phyloP scores from a whole-genome alignment of 805 yeast species.

The Saccharomycopsis fermentans region DNA sequence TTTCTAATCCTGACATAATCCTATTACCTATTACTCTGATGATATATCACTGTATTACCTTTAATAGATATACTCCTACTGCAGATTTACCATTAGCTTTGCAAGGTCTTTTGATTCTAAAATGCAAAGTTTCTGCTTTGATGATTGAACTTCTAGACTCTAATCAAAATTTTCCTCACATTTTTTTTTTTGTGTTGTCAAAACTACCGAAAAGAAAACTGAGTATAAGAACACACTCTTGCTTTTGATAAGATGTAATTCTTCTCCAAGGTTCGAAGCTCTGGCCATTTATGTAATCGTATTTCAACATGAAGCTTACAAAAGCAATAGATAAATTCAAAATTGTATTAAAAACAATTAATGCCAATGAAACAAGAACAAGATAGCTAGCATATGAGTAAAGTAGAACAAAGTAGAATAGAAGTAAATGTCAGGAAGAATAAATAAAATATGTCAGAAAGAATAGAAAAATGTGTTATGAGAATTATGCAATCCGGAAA shows the following conservation, averaged over 20 bases:
- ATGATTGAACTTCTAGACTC: not conserved
- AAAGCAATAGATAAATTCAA: not conserved
- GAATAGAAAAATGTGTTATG: not conserved
- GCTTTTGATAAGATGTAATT: too few relatives aligned
- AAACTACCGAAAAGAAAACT: not conserved
- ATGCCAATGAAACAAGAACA: not conserved
- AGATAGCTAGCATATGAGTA: not conserved
- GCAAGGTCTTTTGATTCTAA: too few relatives aligned
- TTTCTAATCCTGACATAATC: slow-evolving; percentile 6
- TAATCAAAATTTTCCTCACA: not conserved
- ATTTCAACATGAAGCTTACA: not conserved
- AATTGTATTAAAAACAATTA: not conserved
- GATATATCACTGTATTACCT: too few relatives aligned
- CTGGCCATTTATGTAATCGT: not conserved
- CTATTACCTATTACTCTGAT: not conserved
- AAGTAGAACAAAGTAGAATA: too few relatives aligned
- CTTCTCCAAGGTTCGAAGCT: too few relatives aligned
- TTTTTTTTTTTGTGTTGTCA: not conserved
- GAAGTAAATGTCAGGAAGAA: too few relatives aligned
- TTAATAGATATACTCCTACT: too few relatives aligned
- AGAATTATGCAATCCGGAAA: not conserved
- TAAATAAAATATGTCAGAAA: not conserved
- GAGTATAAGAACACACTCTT: not conserved
- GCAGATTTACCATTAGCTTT: too few relatives aligned
- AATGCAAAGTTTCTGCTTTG: too few relatives aligned